Conservation (phyloP, 2,329 filamentous ascomycete species). For the Magnaporthales sp. region DNA sequence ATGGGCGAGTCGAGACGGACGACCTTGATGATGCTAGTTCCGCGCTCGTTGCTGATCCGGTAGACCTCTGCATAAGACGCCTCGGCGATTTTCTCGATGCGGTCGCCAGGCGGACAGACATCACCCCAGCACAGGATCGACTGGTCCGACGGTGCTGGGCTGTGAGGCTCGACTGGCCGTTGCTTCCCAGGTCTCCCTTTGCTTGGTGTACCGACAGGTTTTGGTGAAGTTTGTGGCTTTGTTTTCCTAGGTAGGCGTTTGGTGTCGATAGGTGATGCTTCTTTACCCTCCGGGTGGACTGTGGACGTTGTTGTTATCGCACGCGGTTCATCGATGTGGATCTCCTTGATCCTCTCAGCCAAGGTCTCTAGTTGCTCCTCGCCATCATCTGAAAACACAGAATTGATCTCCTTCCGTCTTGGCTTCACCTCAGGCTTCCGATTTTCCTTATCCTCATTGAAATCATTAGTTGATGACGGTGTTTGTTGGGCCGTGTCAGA, state of each 20-base stretch:
- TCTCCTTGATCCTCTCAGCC: neutral
- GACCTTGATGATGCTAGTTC: slow-evolving; percentile 57
- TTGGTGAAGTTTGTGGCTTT: neutral
- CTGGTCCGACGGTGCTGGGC: slow-evolving; percentile 15
- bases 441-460: neutral
- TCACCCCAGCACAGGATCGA: slow-evolving; percentile 47
- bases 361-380: neutral
- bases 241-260: neutral
- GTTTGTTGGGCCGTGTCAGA: neutral
- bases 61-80: slow-evolving; percentile 61
- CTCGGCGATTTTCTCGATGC: slow-evolving; percentile 56
- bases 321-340: neutral
- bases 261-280: neutral
- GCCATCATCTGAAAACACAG: neutral
- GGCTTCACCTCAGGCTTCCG: neutral
- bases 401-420: neutral
- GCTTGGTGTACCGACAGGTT: neutral
- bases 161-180: neutral
- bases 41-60: slow-evolving; percentile 47
- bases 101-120: slow-evolving; percentile 42
- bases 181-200: neutral
- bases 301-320: neutral
- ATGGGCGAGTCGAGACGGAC: slow-evolving; percentile 52
- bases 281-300: neutral
- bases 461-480: neutral